Percentiles rank a stretch among this genome's conserved stretches.
These are phyloP conservation scores for Ceratocystis cubensis DNA, from an alignment of 2,329 filamentous ascomycete species.

Conservation along the genomic window DNA sequence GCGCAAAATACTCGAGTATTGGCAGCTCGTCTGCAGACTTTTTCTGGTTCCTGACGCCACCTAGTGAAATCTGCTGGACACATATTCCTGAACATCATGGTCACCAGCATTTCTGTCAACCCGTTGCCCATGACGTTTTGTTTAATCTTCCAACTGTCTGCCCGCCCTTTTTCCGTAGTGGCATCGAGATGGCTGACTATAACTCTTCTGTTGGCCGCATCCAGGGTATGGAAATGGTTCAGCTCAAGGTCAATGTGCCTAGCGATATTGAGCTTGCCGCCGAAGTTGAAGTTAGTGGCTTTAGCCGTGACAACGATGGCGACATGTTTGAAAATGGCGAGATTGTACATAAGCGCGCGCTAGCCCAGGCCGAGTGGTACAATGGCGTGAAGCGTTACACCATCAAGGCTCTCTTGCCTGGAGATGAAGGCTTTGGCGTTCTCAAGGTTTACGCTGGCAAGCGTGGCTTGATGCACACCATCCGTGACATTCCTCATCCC, in stretches of 20 bases:
- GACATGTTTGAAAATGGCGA: constrained; percentile 92
- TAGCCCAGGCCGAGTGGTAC: constrained; percentile 88
- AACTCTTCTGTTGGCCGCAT: constrained; percentile 77
- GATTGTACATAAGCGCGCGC: constrained; percentile 66
- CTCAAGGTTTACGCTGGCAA: constrained; percentile 90
- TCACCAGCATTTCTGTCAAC: constrained; percentile 87
- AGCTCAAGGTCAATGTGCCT: constrained; percentile 77
- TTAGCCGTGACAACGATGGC: constrained; percentile 71
- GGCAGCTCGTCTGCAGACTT: constrained; percentile 59
- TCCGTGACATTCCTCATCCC: constrained; percentile 89
- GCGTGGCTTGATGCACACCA: constrained; percentile 90
- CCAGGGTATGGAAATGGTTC: constrained; percentile 86
- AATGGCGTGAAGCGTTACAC: constrained; percentile 80
- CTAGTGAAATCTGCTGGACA: constrained; percentile 85
- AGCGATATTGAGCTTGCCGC: constrained; percentile 83
- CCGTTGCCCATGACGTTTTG: constrained; percentile 72
- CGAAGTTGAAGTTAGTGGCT: constrained; percentile 76
- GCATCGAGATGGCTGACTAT: constrained; percentile 70
- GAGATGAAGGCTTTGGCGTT: constrained; percentile 77
- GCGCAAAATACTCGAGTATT: constrained; percentile 62
- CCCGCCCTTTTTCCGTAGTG: constrained; percentile 76
- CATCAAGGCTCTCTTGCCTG: constrained; percentile 80
- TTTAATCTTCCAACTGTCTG: constrained; percentile 76
- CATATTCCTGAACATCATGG: constrained; percentile 78
- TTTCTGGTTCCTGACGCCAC: constrained; percentile 89